Evolutionary conservation across 306 rosid genomes (phyloP), one percentile per base, ranked within the genome.

Genomic region (Lagenaria siceraria): DNA sequence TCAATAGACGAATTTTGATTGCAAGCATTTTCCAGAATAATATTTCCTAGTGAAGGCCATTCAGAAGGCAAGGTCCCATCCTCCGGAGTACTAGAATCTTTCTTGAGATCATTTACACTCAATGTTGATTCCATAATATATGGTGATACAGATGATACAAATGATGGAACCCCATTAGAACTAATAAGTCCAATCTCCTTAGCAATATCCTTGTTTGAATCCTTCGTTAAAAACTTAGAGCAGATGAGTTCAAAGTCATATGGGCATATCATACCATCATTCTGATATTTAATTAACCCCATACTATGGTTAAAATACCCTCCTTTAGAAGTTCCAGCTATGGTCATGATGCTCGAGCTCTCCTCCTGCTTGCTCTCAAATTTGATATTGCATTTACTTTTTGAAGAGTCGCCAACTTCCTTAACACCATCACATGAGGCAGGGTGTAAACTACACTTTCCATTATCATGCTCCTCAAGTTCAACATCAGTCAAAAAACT

Each of bases 141-240:
- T 55, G 93, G 89, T 82, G 91, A 85, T 33, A 84, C 13, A 49
- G 87, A 78, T 64, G 93, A 81, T 46, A 84, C 76, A 88, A 90
- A 83, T 68, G 90, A 88, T 35, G 91, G 92, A 73, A 74, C 74
- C 61, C 98, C 99, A 75, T 86, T 84, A 24, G 89, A 89, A 82
- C 87, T 89, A 79, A 96, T 87, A 60, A 96, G 90, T 76, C 99
- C 99, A 61, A 96, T 88, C 81, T 90, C 98, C 79, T 75, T 83
- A 48, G 87, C 83, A 79, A 85, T 69, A 60, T 92, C 92, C 89
- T 84, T 88, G 87, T 87, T 88, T 78, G 94, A 92, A 79, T 96
- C 97, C 63, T 85, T 78, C 27, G 92, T 88, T 82, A 64, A 86
- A 82, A 96, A 88, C 85, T 86, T 96, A 49, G 96, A 89, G 79